A percentile compares a stretch with the other conserved stretches of the same genome.
Evolutionary conservation across 306 rosid genomes (phyloP).

Genomic region (Quercus dentata): DNA sequence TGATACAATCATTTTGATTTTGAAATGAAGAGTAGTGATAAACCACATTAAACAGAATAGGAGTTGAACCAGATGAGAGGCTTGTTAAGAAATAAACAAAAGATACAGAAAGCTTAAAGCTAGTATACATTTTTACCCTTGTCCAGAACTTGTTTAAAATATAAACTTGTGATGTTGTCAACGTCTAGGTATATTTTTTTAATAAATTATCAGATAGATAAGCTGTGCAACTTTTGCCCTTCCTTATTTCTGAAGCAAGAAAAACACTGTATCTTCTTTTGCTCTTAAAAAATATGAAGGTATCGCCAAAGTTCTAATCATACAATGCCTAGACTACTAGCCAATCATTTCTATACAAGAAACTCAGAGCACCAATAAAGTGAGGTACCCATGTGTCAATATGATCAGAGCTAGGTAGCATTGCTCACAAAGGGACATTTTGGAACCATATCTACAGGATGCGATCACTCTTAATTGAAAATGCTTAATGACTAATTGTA

Average conservation of each 20-base stretch:
- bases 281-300: slow-evolving; percentile 26
- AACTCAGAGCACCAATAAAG: slow-evolving; percentile 28
- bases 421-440: slow-evolving; percentile 13
- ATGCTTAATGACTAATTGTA: slow-evolving; percentile 19
- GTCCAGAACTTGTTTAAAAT: too few species aligned
- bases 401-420: slow-evolving; percentile 41
- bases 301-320: slow-evolving; percentile 17
- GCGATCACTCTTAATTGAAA: slow-evolving; percentile 26
- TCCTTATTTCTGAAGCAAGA: not conserved
- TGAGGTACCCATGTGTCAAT: slow-evolving; percentile 35
- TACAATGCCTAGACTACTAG: slow-evolving; percentile 20
- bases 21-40: not conserved
- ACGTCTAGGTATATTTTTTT: too few species aligned
- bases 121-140: too few species aligned
- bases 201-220: not conserved
- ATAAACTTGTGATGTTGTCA: too few species aligned
- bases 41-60: too few species aligned
- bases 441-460: slow-evolving; percentile 35
- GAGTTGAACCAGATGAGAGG: too few species aligned
- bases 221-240: not conserved
- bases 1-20: not conserved
- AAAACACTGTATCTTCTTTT: not conserved
- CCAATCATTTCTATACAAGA: slow-evolving; percentile 5
- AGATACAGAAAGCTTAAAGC: too few species aligned
- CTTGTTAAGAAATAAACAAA: too few species aligned